Base-by-base conservation (phyloP, 2,329 filamentous ascomycete genomes). In the Phialocephala sp. region DNA sequence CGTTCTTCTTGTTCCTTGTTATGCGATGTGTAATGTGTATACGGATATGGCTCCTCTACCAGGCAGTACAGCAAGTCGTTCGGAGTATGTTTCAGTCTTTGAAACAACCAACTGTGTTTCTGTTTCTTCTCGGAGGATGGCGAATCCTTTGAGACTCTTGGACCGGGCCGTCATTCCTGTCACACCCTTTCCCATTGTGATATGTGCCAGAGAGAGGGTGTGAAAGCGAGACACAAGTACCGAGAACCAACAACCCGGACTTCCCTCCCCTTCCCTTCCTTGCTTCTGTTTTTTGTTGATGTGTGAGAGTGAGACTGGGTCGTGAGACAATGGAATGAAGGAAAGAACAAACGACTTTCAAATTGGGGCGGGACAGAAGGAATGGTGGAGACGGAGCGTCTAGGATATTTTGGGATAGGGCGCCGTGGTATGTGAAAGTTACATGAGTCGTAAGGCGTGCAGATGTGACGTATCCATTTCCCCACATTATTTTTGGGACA, bases 401-500 rank as follows among this genome's bases (percentile, higher is more conserved):
- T 11, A 20, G 45, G 11, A 6, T 24, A 47, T 41, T 43, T 43
- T 43, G 5, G 41, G 8, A 43, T n/a, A 43, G n/a, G 22, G 45
- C 45, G 45, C 43, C 43, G 43, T 47, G 43, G 43, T 22, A 47
- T 47, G 43, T 47, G 8, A n/a, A n/a, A n/a, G n/a, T 20, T n/a
- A n/a, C n/a, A n/a, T n/a, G n/a, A 12, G 9, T 47, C 43, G n/a
- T 47, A 9, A 8, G 8, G 22, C 22, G 45, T 20, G 45, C 8
- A 6, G 8, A 50, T 50, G 2, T 22, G 20, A 50, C 24, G 11
- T 20, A 50, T 50, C 6, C 11, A 4, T 50, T 50, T 20, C n/a
- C 43, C 43, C 43, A 3, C 2, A 22, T 18, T n/a, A 47, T 32
- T 32, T 32, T 32, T 3, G 43, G n/a, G 15, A 8, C 22, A 11